Base-by-base conservation (phyloP, 305 asterid genomes). In the Petunia hybrid region DNA sequence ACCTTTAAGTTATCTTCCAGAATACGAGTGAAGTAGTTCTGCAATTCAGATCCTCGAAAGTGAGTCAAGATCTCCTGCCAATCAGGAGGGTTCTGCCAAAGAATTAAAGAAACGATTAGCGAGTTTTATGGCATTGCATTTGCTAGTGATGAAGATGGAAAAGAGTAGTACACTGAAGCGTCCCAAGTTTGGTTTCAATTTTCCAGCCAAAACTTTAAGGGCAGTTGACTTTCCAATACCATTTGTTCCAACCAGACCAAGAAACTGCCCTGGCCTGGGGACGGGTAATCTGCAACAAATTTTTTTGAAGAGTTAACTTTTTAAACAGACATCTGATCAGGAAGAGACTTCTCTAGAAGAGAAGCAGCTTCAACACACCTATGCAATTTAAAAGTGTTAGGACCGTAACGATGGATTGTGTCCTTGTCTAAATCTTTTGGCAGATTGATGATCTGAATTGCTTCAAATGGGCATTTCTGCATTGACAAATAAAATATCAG, bases 181-280 rank as follows among this genome's bases (percentile, higher is more conserved):
- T 8, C 99, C 99, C 92, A 95, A 87, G 89, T 95, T 95, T 81
- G 99, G 98, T 83, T 95, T 95, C 94, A 95, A 82, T 84, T 94
- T 95, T 80, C 99, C 99, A 80, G 99, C 97, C 91, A 94, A 87
- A 80, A 94, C 95, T 89, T 96, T 94, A 62, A 96, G 94, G 2
- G 98, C 98, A 8, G 98, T 96, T 66, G 98, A 94, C 86, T 93
- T 93, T 77, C 99, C 99, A 87, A 96, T 94, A 57, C 98, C 99
- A 86, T 96, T 96, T 45, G 98, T 96, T 81, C 98, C 99, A 86
- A 96, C 99, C 91, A 96, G 88, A 83, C 99, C 99, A 85, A 96
- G 98, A 87, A 96, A 98, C 89, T 95, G 98, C 55, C 99, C 99
- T 39, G 99, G 98, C 84, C 98, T 91, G 62, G 98, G 98, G 64